These are phyloP conservation scores for Fusarium continuum DNA, from an alignment of 2,329 filamentous ascomycete species.

Conservation along the genomic window DNA sequence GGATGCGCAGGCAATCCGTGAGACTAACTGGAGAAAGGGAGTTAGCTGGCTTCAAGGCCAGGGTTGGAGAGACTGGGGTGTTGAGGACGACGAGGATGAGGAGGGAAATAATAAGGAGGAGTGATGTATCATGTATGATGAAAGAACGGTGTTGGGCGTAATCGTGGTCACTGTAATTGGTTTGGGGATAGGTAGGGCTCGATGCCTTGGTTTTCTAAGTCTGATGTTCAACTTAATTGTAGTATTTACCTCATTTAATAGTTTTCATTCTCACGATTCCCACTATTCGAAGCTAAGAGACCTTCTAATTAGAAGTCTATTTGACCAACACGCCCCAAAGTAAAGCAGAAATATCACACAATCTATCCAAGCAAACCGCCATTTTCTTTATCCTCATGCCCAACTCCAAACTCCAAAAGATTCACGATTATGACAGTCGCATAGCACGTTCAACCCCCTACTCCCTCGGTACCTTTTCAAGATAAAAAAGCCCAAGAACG, in stretches of 20 bases:
- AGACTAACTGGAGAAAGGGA: slow-evolving; percentile 73
- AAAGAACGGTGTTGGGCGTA: slow-evolving; percentile 33
- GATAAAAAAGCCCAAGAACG: neutral
- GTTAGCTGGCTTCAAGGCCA: slow-evolving; percentile 79
- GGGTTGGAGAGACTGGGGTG: slow-evolving; percentile 74
- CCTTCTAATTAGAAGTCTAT: neutral
- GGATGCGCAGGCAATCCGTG: slow-evolving; percentile 72
- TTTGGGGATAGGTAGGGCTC: slow-evolving; percentile 15
- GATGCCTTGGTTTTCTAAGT: slow-evolving; percentile 13
- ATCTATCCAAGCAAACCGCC: neutral
- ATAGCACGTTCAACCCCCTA: neutral
- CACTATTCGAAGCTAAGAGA: neutral
- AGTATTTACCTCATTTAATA: slow-evolving; percentile 2
- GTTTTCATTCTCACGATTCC: neutral
- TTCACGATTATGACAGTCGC: neutral
- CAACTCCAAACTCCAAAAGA: neutral
- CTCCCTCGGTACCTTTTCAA: neutral
- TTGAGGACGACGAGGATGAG: slow-evolving; percentile 60
- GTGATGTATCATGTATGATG: slow-evolving; percentile 36
- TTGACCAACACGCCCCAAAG: neutral
- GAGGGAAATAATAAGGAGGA: slow-evolving; percentile 47
- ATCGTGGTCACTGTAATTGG: slow-evolving; percentile 1
- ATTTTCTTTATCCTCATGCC: neutral
- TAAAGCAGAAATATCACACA: neutral
- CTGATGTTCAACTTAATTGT: slow-evolving; percentile 30